Conservation (phyloP, 2,329 filamentous ascomycete species). For the Cladophialophora immunda region DNA sequence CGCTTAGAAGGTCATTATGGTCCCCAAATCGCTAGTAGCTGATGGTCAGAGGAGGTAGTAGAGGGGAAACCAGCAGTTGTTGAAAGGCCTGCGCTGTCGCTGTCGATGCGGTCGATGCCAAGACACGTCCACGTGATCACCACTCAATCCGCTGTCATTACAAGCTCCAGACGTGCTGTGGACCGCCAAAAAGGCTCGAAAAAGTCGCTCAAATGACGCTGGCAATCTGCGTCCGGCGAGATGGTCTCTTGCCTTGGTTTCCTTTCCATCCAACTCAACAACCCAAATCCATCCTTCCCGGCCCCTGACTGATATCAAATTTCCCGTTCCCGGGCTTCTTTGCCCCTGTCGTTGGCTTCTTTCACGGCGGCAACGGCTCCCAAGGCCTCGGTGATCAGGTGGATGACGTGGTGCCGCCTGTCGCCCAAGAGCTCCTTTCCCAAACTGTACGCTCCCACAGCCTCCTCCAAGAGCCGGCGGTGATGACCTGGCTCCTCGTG, state of each 20-base stretch:
- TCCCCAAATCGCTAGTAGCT: background rate
- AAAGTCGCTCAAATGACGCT: background rate
- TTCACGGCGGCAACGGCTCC: constrained; percentile 22
- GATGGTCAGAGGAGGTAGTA: background rate
- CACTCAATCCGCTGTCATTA: background rate
- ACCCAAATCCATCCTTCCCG: background rate
- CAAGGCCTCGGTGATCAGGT: constrained; percentile 12
- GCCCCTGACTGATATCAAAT: too few relatives aligned
- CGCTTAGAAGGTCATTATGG: background rate
- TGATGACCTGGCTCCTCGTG: constrained; percentile 9
- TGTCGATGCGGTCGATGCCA: background rate
- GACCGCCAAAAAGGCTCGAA: background rate
- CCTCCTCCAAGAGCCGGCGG: constrained; percentile 13
- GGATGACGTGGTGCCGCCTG: constrained; percentile 13
- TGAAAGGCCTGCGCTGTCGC: too few relatives aligned
- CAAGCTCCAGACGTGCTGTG: background rate
- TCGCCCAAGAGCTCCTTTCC: constrained; percentile 18
- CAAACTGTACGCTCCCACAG: constrained; percentile 15
- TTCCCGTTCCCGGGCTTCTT: background rate
- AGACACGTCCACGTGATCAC: background rate
- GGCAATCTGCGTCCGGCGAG: background rate
- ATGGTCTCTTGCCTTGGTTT: too few relatives aligned
- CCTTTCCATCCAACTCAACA: too few relatives aligned
- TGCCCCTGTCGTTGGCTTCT: constrained; percentile 55
- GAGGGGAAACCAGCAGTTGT: background rate